phyloP scores from a whole-genome alignment of 2,329 filamentous ascomycete species.

The Amauroascus niger region DNA sequence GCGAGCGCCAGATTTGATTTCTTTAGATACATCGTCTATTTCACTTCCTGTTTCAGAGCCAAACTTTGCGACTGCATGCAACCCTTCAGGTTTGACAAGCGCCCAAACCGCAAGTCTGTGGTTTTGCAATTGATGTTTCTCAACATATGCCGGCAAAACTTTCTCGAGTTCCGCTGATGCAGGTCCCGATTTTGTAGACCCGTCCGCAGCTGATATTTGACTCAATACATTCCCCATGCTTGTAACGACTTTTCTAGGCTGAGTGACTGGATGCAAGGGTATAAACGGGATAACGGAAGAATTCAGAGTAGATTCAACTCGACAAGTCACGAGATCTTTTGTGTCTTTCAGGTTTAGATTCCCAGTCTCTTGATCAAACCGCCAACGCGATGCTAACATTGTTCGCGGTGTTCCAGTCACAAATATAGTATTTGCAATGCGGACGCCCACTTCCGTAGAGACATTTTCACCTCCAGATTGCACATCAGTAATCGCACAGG shows the following conservation, averaged over 20 bases:
- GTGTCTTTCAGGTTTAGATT: slow-evolving; percentile 23
- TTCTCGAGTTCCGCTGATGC: slow-evolving; percentile 36
- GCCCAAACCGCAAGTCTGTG: slow-evolving; percentile 36
- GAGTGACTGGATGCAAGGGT: slow-evolving; percentile 31
- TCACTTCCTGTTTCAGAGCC: neutral
- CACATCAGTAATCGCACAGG: slow-evolving; percentile 22
- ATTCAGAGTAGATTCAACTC: slow-evolving; percentile 19
- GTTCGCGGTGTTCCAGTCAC: slow-evolving; percentile 35
- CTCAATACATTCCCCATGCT: slow-evolving; percentile 39
- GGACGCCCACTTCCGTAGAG: slow-evolving; percentile 30
- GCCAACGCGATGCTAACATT: slow-evolving; percentile 31
- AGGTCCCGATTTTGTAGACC: slow-evolving; percentile 27
- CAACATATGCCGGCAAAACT: slow-evolving; percentile 33
- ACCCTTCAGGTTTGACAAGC: slow-evolving; percentile 24
- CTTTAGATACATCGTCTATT: slow-evolving; percentile 21
- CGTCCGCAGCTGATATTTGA: slow-evolving; percentile 29
- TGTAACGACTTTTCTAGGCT: slow-evolving; percentile 31
- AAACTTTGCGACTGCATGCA: neutral
- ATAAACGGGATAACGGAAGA: slow-evolving; percentile 21
- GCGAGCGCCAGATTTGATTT: slow-evolving; percentile 28
- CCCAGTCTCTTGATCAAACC: slow-evolving; percentile 18
- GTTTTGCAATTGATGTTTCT: slow-evolving; percentile 30
- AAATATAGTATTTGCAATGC: slow-evolving; percentile 36
- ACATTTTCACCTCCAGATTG: slow-evolving; percentile 8
- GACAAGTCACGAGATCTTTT: slow-evolving; percentile 27